These are phyloP conservation scores for Aspergillus coremiiformis DNA, from an alignment of 495 filamentous ascomycete genomes.

Conservation along the genomic window DNA sequence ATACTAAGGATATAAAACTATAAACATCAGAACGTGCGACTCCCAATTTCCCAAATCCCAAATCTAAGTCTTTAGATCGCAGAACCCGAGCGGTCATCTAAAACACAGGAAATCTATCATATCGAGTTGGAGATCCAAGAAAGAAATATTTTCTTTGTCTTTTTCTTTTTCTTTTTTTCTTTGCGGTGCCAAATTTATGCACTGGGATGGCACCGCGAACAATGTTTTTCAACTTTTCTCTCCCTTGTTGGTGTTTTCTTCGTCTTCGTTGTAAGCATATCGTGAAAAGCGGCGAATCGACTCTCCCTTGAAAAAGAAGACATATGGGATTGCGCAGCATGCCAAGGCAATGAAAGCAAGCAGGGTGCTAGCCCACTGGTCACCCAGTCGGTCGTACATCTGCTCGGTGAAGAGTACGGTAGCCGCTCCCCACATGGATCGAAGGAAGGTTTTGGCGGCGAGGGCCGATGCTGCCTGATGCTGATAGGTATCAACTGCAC, in stretches of 20 bases:
- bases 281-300: slow-evolving; percentile 55
- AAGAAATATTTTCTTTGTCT: neutral
- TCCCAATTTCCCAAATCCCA: neutral
- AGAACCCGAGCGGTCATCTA: neutral
- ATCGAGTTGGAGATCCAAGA: neutral
- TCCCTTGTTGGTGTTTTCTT: slow-evolving; percentile 29
- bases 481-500: slow-evolving; percentile 69
- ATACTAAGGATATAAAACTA: neutral
- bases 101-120: neutral
- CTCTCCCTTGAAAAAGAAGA: slow-evolving; percentile 70
- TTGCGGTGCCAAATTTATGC: too few relatives aligned
- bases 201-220: neutral
- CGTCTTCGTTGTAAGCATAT: slow-evolving; percentile 57
- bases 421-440: slow-evolving; percentile 70
- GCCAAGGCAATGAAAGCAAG: slow-evolving; percentile 63
- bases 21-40: neutral
- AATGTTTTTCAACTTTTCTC: neutral
- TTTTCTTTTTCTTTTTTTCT: too few relatives aligned
- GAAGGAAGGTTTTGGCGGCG: slow-evolving; percentile 75
- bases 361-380: slow-evolving; percentile 68
- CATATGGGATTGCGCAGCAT: slow-evolving; percentile 69
- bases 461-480: slow-evolving; percentile 78
- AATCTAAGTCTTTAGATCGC: neutral
- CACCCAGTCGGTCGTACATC: slow-evolving; percentile 65
- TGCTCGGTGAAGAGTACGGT: slow-evolving; percentile 72